These are phyloP conservation scores for Fusarium mexicanum DNA, from an alignment of 2,329 filamentous ascomycete genomes.

Conservation along the genomic window DNA sequence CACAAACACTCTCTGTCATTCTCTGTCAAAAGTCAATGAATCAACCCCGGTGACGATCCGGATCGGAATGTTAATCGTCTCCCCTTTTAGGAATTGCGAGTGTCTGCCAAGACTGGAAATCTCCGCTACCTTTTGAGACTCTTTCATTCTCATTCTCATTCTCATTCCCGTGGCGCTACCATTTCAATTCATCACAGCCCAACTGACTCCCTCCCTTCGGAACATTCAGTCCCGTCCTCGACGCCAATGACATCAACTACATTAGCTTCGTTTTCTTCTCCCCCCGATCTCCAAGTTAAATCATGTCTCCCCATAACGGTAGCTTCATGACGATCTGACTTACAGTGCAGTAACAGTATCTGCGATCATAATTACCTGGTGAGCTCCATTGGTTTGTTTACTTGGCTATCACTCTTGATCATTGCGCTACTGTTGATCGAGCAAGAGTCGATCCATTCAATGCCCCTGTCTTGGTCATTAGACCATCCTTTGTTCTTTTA, in stretches of 20 bases:
- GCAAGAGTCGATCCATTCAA: constrained; percentile 2
- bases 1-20: background rate
- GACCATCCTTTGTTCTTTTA: constrained; percentile 12
- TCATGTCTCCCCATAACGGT: background rate
- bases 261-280: background rate
- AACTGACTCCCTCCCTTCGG: constrained; percentile 15
- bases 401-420: background rate
- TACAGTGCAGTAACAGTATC: background rate
- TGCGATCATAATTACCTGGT: background rate
- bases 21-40: constrained; percentile 21
- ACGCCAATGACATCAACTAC: constrained; percentile 36
- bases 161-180: constrained; percentile 23
- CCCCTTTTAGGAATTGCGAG: constrained; percentile 6
- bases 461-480: constrained; percentile 20
- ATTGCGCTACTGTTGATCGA: background rate
- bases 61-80: constrained; percentile 33
- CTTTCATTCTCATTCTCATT: constrained; percentile 10
- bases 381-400: constrained; percentile 11
- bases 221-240: constrained; percentile 12
- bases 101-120: constrained; percentile 16
- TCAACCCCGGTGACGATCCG: constrained; percentile 28
- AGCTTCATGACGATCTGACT: constrained; percentile 22
- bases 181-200: background rate
- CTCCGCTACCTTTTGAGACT: constrained; percentile 1
- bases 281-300: constrained; percentile 15